Percentiles rank a stretch among this genome's conserved stretches.
Conservation (phyloP, 345 rosid genomes). For the Anacardium occidentale region DNA sequence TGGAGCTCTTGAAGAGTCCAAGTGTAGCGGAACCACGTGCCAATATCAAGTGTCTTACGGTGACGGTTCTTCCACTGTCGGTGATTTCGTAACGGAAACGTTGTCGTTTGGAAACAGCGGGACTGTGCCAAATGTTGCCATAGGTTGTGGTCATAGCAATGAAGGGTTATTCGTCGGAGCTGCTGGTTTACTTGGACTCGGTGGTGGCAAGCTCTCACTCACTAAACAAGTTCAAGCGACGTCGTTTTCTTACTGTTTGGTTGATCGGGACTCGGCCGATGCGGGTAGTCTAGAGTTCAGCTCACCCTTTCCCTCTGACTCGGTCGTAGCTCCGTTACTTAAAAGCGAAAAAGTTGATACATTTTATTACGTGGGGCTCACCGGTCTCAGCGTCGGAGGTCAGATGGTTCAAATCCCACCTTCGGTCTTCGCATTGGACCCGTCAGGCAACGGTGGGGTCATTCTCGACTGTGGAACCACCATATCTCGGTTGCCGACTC, state of each 20-base stretch:
- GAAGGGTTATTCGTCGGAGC: constrained; percentile 80
- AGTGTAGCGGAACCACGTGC: constrained; percentile 56
- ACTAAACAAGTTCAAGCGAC: constrained; percentile 68
- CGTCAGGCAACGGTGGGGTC: constrained; percentile 72
- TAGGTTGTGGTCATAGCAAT: constrained; percentile 89
- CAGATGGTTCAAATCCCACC: constrained; percentile 48
- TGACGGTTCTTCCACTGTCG: constrained; percentile 85
- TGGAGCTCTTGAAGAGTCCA: constrained; percentile 44
- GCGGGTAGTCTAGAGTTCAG: constrained; percentile 84
- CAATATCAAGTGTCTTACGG: constrained; percentile 86
- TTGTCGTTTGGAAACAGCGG: constrained; percentile 67
- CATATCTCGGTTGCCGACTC: constrained; percentile 71
- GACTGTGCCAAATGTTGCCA: constrained; percentile 37
- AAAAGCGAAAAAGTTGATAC: constrained; percentile 64
- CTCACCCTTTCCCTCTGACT: constrained; percentile 43
- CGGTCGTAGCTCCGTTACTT: constrained; percentile 58
- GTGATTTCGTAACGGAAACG: constrained; percentile 68
- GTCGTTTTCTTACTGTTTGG: constrained; percentile 88
- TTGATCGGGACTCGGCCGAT: constrained; percentile 65
- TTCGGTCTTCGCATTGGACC: constrained; percentile 58
- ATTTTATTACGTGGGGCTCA: constrained; percentile 77
- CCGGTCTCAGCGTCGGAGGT: constrained; percentile 90
- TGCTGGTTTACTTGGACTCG: constrained; percentile 89
- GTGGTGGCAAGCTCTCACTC: constrained; percentile 79
- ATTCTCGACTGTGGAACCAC: constrained; percentile 94